These are phyloP conservation scores for Diaporthe ilicicola DNA, from an alignment of 2,329 filamentous ascomycete genomes.

Conservation along the genomic window DNA sequence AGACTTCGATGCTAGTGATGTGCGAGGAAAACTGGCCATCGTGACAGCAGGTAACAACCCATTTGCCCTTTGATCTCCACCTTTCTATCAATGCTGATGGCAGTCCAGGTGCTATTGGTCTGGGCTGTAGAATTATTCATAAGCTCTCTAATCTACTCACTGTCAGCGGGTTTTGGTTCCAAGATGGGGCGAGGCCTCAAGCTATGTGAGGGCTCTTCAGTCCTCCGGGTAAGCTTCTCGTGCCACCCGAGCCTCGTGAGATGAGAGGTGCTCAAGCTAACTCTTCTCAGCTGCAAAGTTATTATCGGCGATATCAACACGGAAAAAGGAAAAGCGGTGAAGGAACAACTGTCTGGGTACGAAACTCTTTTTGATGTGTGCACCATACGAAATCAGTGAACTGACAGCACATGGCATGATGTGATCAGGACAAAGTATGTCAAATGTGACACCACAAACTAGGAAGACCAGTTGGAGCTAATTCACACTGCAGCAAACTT, in stretches of 20 bases:
- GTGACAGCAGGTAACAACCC: neutral
- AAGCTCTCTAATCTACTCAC: too few species aligned
- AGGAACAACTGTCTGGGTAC: neutral
- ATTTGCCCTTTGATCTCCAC: too few species aligned
- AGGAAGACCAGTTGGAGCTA: slow-evolving; percentile 43
- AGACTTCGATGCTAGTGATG: neutral
- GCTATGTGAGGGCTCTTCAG: neutral
- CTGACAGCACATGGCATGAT: too few species aligned
- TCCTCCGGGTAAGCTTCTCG: neutral
- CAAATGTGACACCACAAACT: slow-evolving; percentile 41
- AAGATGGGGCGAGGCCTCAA: too few species aligned
- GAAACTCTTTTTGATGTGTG: neutral
- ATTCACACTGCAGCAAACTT: slow-evolving; percentile 40
- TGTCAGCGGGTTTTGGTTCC: too few species aligned
- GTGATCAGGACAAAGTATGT: slow-evolving; percentile 35
- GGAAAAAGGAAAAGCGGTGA: neutral
- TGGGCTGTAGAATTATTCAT: too few species aligned
- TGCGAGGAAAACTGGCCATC: neutral
- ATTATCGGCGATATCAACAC: neutral
- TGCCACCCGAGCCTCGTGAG: too few species aligned
- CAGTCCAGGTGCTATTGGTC: neutral
- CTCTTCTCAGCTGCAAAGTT: neutral
- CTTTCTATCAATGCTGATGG: neutral
- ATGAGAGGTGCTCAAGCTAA: neutral
- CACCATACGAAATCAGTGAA: too few species aligned